Conservation (phyloP, 2,329 filamentous ascomycete species). For the Fusarium buharicum region DNA sequence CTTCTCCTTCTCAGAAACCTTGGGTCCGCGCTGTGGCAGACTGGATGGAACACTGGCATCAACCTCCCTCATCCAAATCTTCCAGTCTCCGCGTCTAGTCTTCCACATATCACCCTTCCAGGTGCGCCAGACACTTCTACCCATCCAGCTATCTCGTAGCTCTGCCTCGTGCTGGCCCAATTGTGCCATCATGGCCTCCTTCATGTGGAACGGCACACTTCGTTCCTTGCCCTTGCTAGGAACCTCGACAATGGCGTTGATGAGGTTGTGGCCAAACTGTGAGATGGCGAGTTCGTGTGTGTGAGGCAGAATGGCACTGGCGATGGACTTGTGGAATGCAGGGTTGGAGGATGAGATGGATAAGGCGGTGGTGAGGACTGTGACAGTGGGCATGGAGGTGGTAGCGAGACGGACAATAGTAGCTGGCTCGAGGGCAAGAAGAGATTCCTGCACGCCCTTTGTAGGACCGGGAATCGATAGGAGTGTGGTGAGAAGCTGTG, state of each 20-base stretch:
- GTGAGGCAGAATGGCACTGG: conserved; percentile 59
- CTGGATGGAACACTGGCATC: conserved; percentile 39
- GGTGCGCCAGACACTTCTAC: conserved; percentile 65
- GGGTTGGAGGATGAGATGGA: conserved; percentile 59
- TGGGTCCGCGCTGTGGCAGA: conserved; percentile 30
- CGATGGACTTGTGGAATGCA: conserved; percentile 66
- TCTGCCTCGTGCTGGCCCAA: conserved; percentile 60
- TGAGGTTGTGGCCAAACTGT: conserved; percentile 62
- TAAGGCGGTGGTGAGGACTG: conserved; percentile 63
- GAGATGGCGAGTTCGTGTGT: conserved; percentile 59
- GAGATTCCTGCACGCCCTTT: conserved; percentile 77
- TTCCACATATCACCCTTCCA: conserved; percentile 70
- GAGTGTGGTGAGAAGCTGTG: conserved; percentile 82
- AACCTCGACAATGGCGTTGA: conserved; percentile 60
- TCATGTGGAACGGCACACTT: conserved; percentile 66
- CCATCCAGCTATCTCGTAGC: conserved; percentile 64
- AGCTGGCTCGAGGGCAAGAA: conserved; percentile 67
- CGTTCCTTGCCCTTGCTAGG: conserved; percentile 61
- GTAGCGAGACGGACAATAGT: conserved; percentile 73
- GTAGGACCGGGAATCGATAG: conserved; percentile 78
- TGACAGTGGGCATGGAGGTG: conserved; percentile 59
- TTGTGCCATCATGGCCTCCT: conserved; percentile 63
- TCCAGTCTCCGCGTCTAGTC: conserved; percentile 64
- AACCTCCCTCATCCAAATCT: conserved; percentile 65
- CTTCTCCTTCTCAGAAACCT: conserved; percentile 14